phyloP scores from a whole-genome alignment of 345 rosid species.

The Punica granatum region DNA sequence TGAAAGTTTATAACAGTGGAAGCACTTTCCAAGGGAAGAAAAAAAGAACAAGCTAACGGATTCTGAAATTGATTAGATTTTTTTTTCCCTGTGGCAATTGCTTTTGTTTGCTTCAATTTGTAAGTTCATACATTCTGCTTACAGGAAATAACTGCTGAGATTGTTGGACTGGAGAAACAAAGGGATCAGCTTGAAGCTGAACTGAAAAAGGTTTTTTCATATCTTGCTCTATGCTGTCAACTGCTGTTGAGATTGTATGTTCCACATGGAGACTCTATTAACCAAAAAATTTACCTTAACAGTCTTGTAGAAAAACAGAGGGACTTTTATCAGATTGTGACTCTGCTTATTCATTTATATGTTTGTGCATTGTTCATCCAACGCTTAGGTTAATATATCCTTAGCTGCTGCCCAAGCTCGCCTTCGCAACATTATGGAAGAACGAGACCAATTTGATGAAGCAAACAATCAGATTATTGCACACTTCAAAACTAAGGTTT shows the following conservation, averaged over 20 bases:
- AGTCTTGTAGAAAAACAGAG: not conserved
- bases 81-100: not conserved
- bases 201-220: constrained; percentile 56
- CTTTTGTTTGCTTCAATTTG: not conserved
- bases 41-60: too few species aligned
- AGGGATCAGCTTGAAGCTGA: constrained; percentile 90
- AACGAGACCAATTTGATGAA: constrained; percentile 90
- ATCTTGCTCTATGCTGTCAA: not conserved
- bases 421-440: constrained; percentile 68
- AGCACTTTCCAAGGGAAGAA: too few species aligned
- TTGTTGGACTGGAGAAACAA: constrained; percentile 64
- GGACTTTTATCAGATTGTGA: not conserved
- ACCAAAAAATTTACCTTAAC: not conserved
- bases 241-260: not conserved
- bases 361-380: not conserved
- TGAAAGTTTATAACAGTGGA: too few species aligned
- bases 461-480: constrained; percentile 81
- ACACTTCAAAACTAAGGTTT: constrained; percentile 79
- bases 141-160: constrained; percentile 84
- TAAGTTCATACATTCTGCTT: constrained; percentile 8
- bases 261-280: not conserved
- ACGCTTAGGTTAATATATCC: constrained; percentile 64
- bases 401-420: constrained; percentile 88
- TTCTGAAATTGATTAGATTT: not conserved
- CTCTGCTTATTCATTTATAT: not conserved